Percentiles rank a stretch among this genome's conserved stretches.
These are phyloP conservation scores for Codiaeum variegatum DNA, from an alignment of 441 rosid species.

Conservation along the genomic window DNA sequence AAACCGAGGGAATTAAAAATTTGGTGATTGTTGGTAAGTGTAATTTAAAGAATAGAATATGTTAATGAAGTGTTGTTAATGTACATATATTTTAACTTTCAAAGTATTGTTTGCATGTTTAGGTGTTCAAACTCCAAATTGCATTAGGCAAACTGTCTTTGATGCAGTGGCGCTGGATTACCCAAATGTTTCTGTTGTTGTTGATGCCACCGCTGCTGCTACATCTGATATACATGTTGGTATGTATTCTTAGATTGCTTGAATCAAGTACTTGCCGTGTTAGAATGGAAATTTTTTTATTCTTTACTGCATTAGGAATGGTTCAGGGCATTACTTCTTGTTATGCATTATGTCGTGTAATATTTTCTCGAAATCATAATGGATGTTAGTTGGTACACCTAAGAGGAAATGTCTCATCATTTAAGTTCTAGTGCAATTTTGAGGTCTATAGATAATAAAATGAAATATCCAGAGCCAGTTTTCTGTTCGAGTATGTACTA, in stretches of 20 bases:
- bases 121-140: slow-evolving; percentile 89
- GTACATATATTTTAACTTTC: neutral
- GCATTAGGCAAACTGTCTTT: slow-evolving; percentile 77
- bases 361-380: neutral
- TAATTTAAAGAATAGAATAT: slow-evolving; percentile 8
- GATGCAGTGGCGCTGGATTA: slow-evolving; percentile 79
- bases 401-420: neutral
- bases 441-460: neutral
- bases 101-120: slow-evolving; percentile 2
- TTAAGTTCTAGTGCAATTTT: neutral
- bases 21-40: slow-evolving; percentile 58
- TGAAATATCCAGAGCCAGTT: too few relatives aligned
- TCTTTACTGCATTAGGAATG: neutral
- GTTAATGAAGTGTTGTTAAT: neutral
- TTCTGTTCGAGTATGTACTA: neutral
- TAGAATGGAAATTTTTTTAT: neutral
- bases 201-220: slow-evolving; percentile 87
- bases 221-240: slow-evolving; percentile 67
- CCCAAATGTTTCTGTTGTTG: slow-evolving; percentile 45
- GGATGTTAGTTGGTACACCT: neutral
- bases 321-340: neutral
- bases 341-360: neutral
- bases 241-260: slow-evolving; percentile 20
- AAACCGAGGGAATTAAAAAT: slow-evolving; percentile 38
- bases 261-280: neutral